Base-by-base conservation (phyloP, 2,329 filamentous ascomycete species). In the Trichophyton mentagrophytes region DNA sequence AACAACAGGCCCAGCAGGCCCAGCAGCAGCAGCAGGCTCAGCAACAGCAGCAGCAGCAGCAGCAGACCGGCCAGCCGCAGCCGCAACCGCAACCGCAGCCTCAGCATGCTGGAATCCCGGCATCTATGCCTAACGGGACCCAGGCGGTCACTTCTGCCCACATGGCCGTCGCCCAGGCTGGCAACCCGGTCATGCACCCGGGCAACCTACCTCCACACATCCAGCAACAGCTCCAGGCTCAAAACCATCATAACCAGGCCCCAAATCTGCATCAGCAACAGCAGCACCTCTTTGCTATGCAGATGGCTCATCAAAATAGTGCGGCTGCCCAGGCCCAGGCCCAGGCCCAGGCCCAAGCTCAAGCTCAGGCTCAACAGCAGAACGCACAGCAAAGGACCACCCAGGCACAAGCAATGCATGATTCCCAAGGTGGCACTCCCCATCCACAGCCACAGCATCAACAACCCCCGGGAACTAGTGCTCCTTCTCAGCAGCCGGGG, bases 211-310 rank as follows among this genome's bases (percentile, higher is more conserved):
- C 69, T 62, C 71, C 75, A 68, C 73, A 75, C 59, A 67, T 75
- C 42, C 74, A 74, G 62, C 73, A 73, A 62, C 72, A 76, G 64
- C 67, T 76, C 64, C 64, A 65, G 60, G 65, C 61, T 17, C 64
- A 65, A 59, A 64, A 62, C n/a, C 64, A 72, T 9, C 72, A 76
- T 61, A 68, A 69, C 51, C 74, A 74, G 58, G 69, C 73, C 11
- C 74, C 73, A 58, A 75, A 69, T 60, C 64, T 79, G 56, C 72
- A 76, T 57, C 74, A 77, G 62, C 74, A 74, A 55, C 75, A 76
- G 60, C 71, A 73, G 57, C 68, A 65, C 13, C 44, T 70, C 49
- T 64, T 74, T 51, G 69, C 70, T 27, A 69, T 73, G 64, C 73
- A 73, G 59, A 65, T 67, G 59, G 67, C 65, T 7, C 53, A 27